These are phyloP conservation scores for Ogataea trehalophila DNA, from an alignment of 805 yeast genomes.

Conservation along the genomic window DNA sequence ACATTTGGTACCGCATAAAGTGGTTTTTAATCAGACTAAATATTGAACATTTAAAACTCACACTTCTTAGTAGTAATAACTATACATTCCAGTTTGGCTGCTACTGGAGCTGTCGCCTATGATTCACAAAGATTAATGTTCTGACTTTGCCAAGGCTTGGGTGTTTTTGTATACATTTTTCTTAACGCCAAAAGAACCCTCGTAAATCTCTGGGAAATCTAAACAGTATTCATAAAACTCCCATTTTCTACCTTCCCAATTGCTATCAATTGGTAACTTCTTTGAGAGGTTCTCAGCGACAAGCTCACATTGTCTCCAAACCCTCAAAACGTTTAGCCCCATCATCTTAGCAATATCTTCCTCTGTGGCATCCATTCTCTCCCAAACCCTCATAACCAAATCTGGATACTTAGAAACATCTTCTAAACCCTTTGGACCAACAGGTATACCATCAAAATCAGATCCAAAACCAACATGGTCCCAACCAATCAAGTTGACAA, in stretches of 20 bases:
- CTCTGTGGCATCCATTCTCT: constrained; percentile 34
- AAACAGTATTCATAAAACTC: constrained; percentile 29
- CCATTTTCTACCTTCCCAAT: constrained; percentile 40
- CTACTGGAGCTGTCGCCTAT: too few relatives aligned
- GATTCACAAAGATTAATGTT: too few relatives aligned
- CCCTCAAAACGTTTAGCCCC: constrained; percentile 42
- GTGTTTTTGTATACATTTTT: constrained; percentile 24
- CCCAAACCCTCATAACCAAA: constrained; percentile 34
- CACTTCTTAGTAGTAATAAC: too few relatives aligned
- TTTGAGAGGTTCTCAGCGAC: constrained; percentile 20
- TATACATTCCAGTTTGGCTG: too few relatives aligned
- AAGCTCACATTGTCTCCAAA: constrained; percentile 39
- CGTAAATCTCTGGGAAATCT: constrained; percentile 33
- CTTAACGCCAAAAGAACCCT: constrained; percentile 22
- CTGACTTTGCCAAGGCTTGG: not conserved
- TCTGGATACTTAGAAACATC: constrained; percentile 54
- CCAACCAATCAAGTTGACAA: constrained; percentile 44
- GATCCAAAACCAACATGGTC: constrained; percentile 48
- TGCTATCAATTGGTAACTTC: constrained; percentile 33
- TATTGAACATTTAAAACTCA: too few relatives aligned
- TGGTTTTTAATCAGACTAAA: too few relatives aligned
- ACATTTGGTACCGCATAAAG: too few relatives aligned
- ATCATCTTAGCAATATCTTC: constrained; percentile 38
- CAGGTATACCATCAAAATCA: constrained; percentile 50
- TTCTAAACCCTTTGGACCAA: constrained; percentile 44